Percentiles rank a stretch among this genome's conserved stretches.
These are phyloP conservation scores for Anacardium occidentale DNA, from an alignment of 345 rosid genomes.

Conservation along the genomic window DNA sequence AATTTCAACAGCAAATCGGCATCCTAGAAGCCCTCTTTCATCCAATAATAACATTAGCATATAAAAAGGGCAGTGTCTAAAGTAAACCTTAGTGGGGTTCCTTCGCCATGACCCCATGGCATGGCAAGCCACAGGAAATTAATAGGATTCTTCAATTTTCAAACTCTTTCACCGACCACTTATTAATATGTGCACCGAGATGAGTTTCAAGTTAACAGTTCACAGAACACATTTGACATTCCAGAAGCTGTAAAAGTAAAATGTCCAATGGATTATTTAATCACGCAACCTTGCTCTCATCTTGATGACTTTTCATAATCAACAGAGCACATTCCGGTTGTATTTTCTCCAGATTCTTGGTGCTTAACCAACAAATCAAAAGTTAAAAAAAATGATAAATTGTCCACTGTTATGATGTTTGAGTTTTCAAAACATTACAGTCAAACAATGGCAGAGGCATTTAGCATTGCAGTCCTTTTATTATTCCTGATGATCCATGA, in stretches of 20 bases:
- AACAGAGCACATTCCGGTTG: not conserved
- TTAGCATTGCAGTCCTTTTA: not conserved
- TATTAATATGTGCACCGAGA: conserved; percentile 6
- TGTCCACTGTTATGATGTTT: not conserved
- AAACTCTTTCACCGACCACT: not conserved
- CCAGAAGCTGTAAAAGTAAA: conserved; percentile 5
- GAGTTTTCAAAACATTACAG: not conserved
- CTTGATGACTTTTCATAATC: not conserved
- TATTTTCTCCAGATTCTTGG: not conserved
- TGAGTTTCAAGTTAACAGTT: conserved; percentile 9
- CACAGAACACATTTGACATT: not conserved
- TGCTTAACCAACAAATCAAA: not conserved
- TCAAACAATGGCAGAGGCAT: not conserved
- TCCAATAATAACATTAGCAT: too few species aligned
- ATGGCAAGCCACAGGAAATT: not conserved
- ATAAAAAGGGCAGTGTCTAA: too few species aligned
- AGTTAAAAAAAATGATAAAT: not conserved
- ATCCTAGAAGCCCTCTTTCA: not conserved
- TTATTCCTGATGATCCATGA: not conserved
- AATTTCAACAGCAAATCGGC: not conserved
- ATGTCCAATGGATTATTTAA: not conserved
- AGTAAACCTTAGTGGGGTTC: not conserved
- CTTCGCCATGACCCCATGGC: not conserved
- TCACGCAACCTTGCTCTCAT: conserved; percentile 8
- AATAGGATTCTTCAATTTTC: not conserved